phyloP scores from a whole-genome alignment of 768 basidiomycete species.

The Kwoniella newhampshirensis region DNA sequence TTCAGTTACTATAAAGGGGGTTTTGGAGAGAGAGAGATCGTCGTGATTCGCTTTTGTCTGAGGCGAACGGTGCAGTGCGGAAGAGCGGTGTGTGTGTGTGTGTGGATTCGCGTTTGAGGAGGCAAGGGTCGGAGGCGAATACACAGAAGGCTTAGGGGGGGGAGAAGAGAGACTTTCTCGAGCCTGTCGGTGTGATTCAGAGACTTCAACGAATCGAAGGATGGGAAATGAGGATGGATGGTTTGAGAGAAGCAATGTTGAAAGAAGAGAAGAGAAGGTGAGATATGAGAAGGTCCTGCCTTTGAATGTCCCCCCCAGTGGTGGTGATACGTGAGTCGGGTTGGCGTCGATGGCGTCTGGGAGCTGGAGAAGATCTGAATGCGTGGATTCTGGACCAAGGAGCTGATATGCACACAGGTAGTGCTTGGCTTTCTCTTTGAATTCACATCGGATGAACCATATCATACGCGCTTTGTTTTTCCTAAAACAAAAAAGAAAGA shows the following conservation, averaged over 20 bases:
- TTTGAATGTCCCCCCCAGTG: no score
- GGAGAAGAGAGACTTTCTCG: no score
- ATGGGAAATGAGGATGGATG: not conserved
- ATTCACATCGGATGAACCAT: no score
- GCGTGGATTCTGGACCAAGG: not conserved
- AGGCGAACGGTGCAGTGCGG: not conserved
- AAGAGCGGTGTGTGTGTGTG: not conserved
- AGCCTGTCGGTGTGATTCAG: no score
- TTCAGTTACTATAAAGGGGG: not conserved
- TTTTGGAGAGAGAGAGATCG: no score
- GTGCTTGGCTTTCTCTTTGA: no score
- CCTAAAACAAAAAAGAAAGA: no score
- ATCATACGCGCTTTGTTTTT: no score
- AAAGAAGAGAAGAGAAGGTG: conserved; percentile 8
- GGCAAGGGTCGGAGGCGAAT: not conserved
- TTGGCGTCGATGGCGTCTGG: not conserved
- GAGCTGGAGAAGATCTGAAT: not conserved
- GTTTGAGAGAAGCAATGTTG: conserved; percentile 5
- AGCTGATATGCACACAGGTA: no score
- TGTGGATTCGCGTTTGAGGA: no score
- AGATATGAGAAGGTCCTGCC: conserved; percentile 2
- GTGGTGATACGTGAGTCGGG: conserved; percentile 1
- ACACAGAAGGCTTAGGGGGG: not conserved
- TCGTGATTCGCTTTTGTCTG: not conserved
- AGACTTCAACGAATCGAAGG: not conserved